These are phyloP conservation scores for Platismatia glauca DNA, from an alignment of 495 filamentous ascomycete genomes.

Conservation along the genomic window DNA sequence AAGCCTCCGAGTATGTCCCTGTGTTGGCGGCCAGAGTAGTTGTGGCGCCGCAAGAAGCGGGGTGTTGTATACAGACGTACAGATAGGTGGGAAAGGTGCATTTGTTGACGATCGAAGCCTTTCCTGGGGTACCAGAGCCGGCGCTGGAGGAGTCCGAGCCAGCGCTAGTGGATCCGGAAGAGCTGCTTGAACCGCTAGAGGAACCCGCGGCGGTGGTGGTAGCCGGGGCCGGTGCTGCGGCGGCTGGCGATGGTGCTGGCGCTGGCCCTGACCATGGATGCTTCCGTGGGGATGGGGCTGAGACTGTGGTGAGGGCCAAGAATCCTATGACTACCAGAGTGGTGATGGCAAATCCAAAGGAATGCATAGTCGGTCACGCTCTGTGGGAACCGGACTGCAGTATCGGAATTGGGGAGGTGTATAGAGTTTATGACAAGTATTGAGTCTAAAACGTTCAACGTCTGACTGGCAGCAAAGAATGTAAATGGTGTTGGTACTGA, in stretches of 20 bases:
- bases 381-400: background rate
- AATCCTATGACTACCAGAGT: background rate
- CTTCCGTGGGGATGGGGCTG: background rate
- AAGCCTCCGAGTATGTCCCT: conserved; percentile 3
- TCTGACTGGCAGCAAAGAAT: background rate
- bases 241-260: background rate
- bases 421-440: background rate
- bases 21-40: background rate
- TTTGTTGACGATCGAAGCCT: background rate
- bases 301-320: background rate
- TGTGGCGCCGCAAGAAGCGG: background rate
- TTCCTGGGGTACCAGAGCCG: background rate
- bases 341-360: background rate
- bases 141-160: background rate
- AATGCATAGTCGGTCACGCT: background rate
- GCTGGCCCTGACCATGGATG: background rate
- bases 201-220: background rate
- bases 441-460: background rate
- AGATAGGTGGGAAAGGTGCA: conserved; percentile 4
- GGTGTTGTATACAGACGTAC: conserved; percentile 12
- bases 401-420: background rate
- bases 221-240: background rate
- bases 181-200: background rate
- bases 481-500: background rate
- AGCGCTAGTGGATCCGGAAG: background rate